Evolutionary conservation across 2,329 filamentous ascomycete species (phyloP).

Genomic region (Neopestalotiopsis sp.): DNA sequence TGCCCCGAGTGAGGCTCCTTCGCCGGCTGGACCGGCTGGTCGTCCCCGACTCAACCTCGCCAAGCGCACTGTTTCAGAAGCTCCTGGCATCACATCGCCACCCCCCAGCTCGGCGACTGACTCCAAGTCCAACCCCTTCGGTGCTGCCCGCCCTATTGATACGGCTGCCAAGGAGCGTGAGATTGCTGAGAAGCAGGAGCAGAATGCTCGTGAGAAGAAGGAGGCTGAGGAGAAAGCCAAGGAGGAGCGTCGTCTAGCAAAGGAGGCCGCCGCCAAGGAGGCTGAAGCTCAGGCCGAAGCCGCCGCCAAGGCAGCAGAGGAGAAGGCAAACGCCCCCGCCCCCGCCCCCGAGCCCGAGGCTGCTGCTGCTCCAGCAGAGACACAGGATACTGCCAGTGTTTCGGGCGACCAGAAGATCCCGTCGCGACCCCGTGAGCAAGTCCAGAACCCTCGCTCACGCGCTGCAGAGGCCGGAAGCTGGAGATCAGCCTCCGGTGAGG

Average conservation of each 20-base stretch:
- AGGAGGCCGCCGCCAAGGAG: constrained; percentile 66
- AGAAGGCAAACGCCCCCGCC: constrained; percentile 31
- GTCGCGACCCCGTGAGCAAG: constrained; percentile 46
- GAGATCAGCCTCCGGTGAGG: constrained; percentile 54
- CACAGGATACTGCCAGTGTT: constrained; percentile 27
- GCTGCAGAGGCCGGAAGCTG: constrained; percentile 65
- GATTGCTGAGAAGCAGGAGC: constrained; percentile 85
- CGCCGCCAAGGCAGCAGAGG: constrained; percentile 33
- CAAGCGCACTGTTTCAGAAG: constrained; percentile 90
- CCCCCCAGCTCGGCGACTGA: constrained; percentile 51
- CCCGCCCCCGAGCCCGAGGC: constrained; percentile 32
- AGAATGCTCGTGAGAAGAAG: constrained; percentile 79
- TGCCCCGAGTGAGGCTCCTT: constrained; percentile 68
- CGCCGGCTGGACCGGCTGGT: constrained; percentile 66
- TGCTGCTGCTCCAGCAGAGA: constrained; percentile 20
- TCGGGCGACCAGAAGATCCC: constrained; percentile 56
- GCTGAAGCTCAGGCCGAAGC: constrained; percentile 46
- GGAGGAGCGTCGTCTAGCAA: constrained; percentile 71
- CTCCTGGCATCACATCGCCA: constrained; percentile 54
- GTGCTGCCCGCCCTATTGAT: constrained; percentile 91
- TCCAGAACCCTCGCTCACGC: constrained; percentile 56
- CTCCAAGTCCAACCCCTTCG: constrained; percentile 90
- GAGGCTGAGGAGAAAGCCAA: constrained; percentile 87
- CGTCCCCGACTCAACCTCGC: constrained; percentile 86
- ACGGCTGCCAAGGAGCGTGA: constrained; percentile 87